Evolutionary conservation across 345 rosid genomes (phyloP), one percentile per base, ranked within the genome.

Genomic region (Eucalyptus tenuipes): DNA sequence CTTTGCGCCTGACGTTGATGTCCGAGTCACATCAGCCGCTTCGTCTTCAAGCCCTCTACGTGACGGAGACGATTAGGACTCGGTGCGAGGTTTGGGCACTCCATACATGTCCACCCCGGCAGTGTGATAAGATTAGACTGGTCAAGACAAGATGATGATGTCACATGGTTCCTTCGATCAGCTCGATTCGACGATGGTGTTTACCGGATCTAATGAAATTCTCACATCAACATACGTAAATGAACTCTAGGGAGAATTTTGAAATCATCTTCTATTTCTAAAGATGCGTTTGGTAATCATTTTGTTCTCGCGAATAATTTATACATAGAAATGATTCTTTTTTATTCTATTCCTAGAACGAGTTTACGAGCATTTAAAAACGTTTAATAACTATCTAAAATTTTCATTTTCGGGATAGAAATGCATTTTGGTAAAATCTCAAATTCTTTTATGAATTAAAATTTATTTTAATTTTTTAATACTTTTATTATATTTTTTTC

Each of bases 241-340:
- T 68, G 42, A 33, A 68, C 80, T 8, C 42, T 31, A 16, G 4
- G 42, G 80, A 17, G 42, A 15, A 31, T 68, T 68, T 2, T 37
- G 22, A 17, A 68, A 68, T 68, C 13, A 31, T 31, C 24, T 68
- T 31, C 22, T 31, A 68, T 31, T 68, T 68, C 2, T 16, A 61
- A 57, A 24, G 7, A 20, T 25, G 14, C 14, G 0, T 57, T 57
- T 8, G 10, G 2, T 18, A 7, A 52, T 52, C 57, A 52, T 52
- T 52, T 18, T 52, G 24, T 20, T 18, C 1, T 52, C 18, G 4
- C 1, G 0, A 18, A 52, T 1, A 52, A 52, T 52, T 52, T 52
- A 18, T 52, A 52, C 25, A 7, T 52, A 52, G 0, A 52, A 52
- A 52, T 52, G 0, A 18, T 7, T 52, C 0, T 18, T 52, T 52